Evolutionary conservation across 75 land plant species (phyloP).

Genomic region (Cryptomeria japonica): DNA sequence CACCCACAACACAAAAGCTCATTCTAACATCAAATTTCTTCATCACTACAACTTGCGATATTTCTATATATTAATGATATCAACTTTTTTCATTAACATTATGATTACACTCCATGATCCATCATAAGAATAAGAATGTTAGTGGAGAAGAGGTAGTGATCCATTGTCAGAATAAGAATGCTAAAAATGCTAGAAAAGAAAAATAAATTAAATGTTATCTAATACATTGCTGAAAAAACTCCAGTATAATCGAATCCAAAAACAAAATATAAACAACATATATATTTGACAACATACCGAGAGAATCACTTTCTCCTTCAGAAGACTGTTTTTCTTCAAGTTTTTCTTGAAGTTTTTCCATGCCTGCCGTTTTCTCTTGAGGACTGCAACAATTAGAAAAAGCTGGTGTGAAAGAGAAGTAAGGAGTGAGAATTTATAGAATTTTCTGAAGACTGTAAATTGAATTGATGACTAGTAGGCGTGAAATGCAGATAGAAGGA

Average conservation of each 20-base stretch:
- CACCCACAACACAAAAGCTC: neutral
- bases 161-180: too few species aligned
- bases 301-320: neutral
- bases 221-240: too few species aligned
- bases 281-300: neutral
- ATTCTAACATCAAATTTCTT: neutral
- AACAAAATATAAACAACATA: neutral
- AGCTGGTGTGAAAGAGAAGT: neutral
- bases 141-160: too few species aligned
- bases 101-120: too few species aligned
- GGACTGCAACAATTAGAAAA: neutral
- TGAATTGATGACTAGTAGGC: slow-evolving; percentile 1
- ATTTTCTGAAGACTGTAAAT: neutral
- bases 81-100: too few species aligned
- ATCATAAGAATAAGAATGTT: too few species aligned
- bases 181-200: too few species aligned
- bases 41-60: neutral
- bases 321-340: neutral
- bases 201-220: too few species aligned
- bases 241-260: too few species aligned
- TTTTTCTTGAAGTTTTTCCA: neutral
- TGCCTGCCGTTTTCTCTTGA: neutral
- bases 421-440: neutral
- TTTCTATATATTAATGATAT: too few species aligned
- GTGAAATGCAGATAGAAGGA: neutral